Evolutionary conservation across 345 rosid species (phyloP).

Genomic region (Arabis alpina): DNA sequence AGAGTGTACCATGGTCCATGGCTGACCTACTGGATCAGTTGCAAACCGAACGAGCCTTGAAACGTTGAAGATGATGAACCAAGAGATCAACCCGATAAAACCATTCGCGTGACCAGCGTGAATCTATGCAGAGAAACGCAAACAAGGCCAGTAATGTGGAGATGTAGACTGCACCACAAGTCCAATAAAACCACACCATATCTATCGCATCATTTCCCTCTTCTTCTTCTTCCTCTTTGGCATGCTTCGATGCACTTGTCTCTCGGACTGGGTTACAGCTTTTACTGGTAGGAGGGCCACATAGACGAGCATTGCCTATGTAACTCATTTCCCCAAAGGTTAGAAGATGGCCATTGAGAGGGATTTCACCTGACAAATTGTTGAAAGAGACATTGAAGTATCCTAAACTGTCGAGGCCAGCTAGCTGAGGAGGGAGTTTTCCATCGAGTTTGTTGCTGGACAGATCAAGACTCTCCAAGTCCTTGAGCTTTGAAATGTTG

Average conservation of each 20-base stretch:
- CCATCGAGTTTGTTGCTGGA: no score
- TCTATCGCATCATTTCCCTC: no score
- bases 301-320: conserved; percentile 15
- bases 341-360: conserved; percentile 36
- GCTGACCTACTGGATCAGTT: conserved; percentile 7
- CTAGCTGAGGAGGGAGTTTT: no score
- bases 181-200: no score
- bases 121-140: conserved; percentile 20
- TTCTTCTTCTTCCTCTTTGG: conserved; percentile 5
- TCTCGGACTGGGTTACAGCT: conserved; percentile 8
- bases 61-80: conserved; percentile 18
- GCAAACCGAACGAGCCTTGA: neutral
- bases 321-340: conserved; percentile 16
- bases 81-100: conserved; percentile 24
- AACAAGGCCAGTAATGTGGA: no score
- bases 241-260: neutral
- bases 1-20: no score
- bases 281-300: conserved; percentile 29
- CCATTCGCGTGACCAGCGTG: conserved; percentile 25
- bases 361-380: no score
- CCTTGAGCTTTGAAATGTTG: conserved; percentile 51
- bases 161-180: no score
- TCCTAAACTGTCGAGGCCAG: no score
- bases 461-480: no score
- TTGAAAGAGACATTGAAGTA: no score